Percentiles rank a stretch among this genome's conserved stretches.
Conservation (phyloP, 2,329 filamentous ascomycete species). For the Malbranchea zuffiana region DNA sequence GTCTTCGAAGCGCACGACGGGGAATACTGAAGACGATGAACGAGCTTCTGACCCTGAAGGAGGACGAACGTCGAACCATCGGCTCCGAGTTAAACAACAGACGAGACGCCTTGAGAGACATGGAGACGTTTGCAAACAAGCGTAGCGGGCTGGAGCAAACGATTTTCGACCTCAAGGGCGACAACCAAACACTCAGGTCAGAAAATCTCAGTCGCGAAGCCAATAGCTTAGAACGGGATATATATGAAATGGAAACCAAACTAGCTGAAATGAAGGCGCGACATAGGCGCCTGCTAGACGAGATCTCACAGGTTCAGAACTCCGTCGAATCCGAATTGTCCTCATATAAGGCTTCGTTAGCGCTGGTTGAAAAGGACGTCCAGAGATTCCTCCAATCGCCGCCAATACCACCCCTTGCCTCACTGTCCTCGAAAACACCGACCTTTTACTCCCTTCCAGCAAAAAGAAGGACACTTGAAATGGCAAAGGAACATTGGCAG, state of each 20-base stretch:
- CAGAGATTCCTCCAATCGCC: conserved; percentile 42
- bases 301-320: conserved; percentile 46
- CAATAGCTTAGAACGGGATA: conserved; percentile 43
- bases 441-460: conserved; percentile 44
- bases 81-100: conserved; percentile 37
- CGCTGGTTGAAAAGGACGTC: conserved; percentile 46
- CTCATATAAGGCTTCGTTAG: conserved; percentile 47
- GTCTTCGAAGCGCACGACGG: conserved; percentile 43
- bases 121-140: conserved; percentile 43
- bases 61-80: conserved; percentile 45
- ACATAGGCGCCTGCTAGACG: conserved; percentile 42
- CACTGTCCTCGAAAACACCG: conserved; percentile 20
- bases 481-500: conserved; percentile 48
- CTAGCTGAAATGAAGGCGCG: conserved; percentile 45
- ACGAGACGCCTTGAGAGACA: conserved; percentile 38
- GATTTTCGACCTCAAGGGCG: conserved; percentile 40
- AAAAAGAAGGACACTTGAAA: conserved; percentile 47
- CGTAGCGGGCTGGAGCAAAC: conserved; percentile 40
- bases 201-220: conserved; percentile 42
- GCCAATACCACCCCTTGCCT: conserved; percentile 31
- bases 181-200: conserved; percentile 35
- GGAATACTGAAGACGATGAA: conserved; percentile 48
- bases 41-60: conserved; percentile 45
- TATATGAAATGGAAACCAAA: conserved; percentile 46
- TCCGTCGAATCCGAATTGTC: conserved; percentile 48